A percentile compares a stretch with the other conserved stretches of the same genome.
Conservation (phyloP, 495 filamentous ascomycete genomes). For the Hypoxylon cercidicola region DNA sequence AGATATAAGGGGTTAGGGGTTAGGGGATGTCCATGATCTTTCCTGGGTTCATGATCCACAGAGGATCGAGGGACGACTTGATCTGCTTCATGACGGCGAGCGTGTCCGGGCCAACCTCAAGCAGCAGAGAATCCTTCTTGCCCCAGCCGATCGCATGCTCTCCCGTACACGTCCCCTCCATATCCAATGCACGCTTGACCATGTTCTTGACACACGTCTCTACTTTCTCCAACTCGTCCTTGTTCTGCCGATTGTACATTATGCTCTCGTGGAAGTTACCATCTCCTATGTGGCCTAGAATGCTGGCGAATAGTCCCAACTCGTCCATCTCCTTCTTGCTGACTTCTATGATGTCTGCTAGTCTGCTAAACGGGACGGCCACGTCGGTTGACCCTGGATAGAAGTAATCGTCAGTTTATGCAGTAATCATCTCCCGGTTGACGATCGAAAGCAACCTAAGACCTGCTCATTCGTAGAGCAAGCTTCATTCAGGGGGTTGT, state of each 20-base stretch:
- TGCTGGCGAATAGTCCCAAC: slow-evolving; percentile 83
- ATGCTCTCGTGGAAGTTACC: slow-evolving; percentile 94
- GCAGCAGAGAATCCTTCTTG: slow-evolving; percentile 81
- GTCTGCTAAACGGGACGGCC: slow-evolving; percentile 83
- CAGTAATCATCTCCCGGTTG: not conserved
- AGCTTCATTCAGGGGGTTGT: not conserved
- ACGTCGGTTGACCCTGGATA: slow-evolving; percentile 78
- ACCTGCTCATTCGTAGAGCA: not conserved
- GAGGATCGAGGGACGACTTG: slow-evolving; percentile 84
- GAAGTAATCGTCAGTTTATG: slow-evolving; percentile 1
- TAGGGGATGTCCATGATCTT: slow-evolving; percentile 80
- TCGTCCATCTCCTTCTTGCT: slow-evolving; percentile 91
- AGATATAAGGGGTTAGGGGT: slow-evolving; percentile 4
- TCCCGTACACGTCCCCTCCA: slow-evolving; percentile 93
- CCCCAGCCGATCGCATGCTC: slow-evolving; percentile 91
- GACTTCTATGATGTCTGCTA: slow-evolving; percentile 90
- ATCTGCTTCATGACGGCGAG: slow-evolving; percentile 87
- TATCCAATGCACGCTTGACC: slow-evolving; percentile 86
- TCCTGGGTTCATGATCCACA: slow-evolving; percentile 91
- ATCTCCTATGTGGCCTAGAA: slow-evolving; percentile 72
- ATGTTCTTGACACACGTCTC: slow-evolving; percentile 86
- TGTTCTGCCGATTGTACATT: slow-evolving; percentile 77
- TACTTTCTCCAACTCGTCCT: slow-evolving; percentile 74
- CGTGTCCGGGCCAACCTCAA: slow-evolving; percentile 85
- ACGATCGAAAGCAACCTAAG: not conserved